phyloP scores from a whole-genome alignment of 1,284 basidiomycete genomes.

The Boletus sp. region DNA sequence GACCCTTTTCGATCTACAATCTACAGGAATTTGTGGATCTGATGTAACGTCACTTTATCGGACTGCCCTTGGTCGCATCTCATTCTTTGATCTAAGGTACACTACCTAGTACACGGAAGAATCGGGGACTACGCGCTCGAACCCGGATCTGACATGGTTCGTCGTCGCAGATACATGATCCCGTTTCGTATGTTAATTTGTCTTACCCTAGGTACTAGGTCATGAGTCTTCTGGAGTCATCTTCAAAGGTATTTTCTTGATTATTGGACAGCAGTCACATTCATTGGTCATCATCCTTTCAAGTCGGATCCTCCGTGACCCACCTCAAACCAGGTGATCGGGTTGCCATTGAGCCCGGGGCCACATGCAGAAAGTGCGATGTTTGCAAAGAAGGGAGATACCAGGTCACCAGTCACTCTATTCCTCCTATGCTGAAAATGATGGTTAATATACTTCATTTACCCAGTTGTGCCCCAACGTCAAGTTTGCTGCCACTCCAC shows the following conservation, averaged over 20 bases:
- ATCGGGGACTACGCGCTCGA: conserved; percentile 81
- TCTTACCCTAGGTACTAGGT: conserved; percentile 49
- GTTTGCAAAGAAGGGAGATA: conserved; percentile 81
- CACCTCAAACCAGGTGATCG: conserved; percentile 79
- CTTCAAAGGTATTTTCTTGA: conserved; percentile 34
- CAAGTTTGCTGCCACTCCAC: conserved; percentile 87
- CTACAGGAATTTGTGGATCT: conserved; percentile 84
- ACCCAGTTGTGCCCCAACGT: conserved; percentile 75
- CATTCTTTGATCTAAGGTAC: conserved; percentile 52
- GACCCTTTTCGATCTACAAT: conserved; percentile 14
- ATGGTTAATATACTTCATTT: conserved; percentile 13
- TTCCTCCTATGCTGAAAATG: not conserved
- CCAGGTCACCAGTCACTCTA: conserved; percentile 53
- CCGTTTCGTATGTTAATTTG: conserved; percentile 5
- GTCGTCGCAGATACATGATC: conserved; percentile 9
- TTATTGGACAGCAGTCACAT: not conserved
- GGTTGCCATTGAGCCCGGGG: conserved; percentile 86
- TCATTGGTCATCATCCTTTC: conserved; percentile 8
- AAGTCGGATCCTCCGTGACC: conserved; percentile 38
- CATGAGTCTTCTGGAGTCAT: conserved; percentile 63
- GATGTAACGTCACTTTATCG: conserved; percentile 57
- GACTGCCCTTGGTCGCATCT: conserved; percentile 7
- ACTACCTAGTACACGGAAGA: conserved; percentile 76
- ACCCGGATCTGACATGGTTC: conserved; percentile 68
- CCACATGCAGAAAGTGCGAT: conserved; percentile 73